Conservation (phyloP, 2,329 filamentous ascomycete species). For the Paecilomyces sp. region DNA sequence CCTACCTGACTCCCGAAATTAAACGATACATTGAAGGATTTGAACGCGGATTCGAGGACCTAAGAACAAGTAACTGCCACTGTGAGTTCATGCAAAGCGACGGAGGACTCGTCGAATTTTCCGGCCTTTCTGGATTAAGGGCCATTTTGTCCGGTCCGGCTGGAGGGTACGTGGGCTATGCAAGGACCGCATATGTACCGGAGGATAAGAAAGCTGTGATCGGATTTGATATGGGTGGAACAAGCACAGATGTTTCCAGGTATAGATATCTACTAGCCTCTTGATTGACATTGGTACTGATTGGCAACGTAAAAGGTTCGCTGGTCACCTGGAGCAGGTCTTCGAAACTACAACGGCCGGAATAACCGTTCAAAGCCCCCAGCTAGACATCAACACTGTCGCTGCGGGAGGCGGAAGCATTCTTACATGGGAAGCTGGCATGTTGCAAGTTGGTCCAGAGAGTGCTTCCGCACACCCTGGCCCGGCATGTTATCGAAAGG, state of each 20-base stretch:
- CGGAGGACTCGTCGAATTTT: constrained; percentile 51
- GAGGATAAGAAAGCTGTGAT: constrained; percentile 75
- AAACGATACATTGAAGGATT: constrained; percentile 73
- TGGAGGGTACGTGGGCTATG: constrained; percentile 86
- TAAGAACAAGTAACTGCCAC: constrained; percentile 59
- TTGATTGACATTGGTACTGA: too few species aligned
- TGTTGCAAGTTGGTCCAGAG: constrained; percentile 89
- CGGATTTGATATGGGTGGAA: constrained; percentile 90
- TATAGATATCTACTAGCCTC: too few species aligned
- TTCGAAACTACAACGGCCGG: constrained; percentile 88
- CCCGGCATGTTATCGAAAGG: constrained; percentile 87
- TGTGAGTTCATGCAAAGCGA: constrained; percentile 96
- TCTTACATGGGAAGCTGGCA: constrained; percentile 57
- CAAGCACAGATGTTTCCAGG: constrained; percentile 79
- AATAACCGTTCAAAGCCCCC: constrained; percentile 80
- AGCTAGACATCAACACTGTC: constrained; percentile 87
- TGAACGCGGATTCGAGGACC: constrained; percentile 67
- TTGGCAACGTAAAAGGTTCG: constrained; percentile 49
- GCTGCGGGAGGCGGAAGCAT: constrained; percentile 78
- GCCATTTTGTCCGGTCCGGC: constrained; percentile 85
- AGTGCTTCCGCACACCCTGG: constrained; percentile 87
- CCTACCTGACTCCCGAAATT: constrained; percentile 72
- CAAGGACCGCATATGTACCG: constrained; percentile 77
- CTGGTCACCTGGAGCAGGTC: constrained; percentile 79
- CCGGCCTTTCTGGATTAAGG: constrained; percentile 68